phyloP scores from a whole-genome alignment of 164 flowering plant species.

The Vitis riparia region DNA sequence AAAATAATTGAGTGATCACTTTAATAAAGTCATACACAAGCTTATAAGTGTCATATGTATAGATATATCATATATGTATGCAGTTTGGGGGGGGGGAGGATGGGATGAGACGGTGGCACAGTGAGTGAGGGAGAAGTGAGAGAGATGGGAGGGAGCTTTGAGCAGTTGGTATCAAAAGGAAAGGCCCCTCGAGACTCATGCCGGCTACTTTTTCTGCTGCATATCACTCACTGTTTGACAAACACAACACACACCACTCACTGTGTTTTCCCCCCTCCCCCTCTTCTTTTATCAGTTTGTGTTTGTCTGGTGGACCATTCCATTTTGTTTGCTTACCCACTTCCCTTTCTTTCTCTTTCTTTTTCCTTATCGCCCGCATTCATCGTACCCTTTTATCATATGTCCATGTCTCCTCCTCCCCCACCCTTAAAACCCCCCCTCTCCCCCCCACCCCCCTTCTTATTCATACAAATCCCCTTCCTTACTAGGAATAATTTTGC shows the following conservation, averaged over 20 bases:
- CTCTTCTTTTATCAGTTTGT: constrained; percentile 2
- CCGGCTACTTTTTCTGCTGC: constrained; percentile 16
- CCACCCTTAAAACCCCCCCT: background rate
- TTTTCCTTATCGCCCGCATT: constrained; percentile 26
- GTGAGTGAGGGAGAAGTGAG: background rate
- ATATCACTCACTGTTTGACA: constrained; percentile 18
- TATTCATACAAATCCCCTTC: background rate
- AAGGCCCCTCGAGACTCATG: constrained; percentile 28
- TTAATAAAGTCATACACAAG: constrained; percentile 6
- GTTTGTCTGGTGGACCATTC: background rate
- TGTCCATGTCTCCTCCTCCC: constrained; percentile 13
- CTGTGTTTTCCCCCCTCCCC: background rate
- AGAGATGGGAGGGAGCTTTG: background rate
- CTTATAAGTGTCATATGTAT: constrained; percentile 2
- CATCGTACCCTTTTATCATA: constrained; percentile 25
- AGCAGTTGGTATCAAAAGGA: background rate
- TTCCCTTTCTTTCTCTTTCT: background rate
- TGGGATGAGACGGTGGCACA: background rate
- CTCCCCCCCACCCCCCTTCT: no score
- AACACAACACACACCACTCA: constrained; percentile 2
- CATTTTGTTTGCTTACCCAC: background rate
- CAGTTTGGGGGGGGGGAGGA: no score
- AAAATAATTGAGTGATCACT: constrained; percentile 3
- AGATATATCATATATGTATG: background rate
- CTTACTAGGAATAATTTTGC: background rate